These are phyloP conservation scores for Russula sp. DNA, from an alignment of 768 basidiomycete species.

Conservation along the genomic window DNA sequence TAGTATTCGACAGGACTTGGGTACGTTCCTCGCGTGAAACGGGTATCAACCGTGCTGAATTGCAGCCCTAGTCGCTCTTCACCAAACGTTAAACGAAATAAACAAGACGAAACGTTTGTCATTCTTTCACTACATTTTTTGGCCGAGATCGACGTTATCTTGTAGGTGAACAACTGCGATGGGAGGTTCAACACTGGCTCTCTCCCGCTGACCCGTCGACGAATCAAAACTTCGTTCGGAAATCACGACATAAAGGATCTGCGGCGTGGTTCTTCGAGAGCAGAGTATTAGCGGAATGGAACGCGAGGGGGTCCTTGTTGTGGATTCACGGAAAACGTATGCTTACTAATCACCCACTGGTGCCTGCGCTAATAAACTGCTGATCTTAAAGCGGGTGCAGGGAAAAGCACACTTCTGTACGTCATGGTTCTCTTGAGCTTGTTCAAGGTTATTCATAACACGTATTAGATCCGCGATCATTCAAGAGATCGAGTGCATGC, in stretches of 20 bases:
- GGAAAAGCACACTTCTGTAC: constrained; percentile 16
- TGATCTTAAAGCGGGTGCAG: constrained; percentile 5
- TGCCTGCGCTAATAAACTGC: background rate
- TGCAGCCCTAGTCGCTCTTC: background rate
- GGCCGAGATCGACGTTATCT: background rate
- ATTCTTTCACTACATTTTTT: background rate
- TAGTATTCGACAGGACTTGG: background rate
- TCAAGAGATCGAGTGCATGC: background rate
- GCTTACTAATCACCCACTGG: no score
- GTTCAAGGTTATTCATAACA: background rate
- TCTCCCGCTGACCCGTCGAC: constrained; percentile 9
- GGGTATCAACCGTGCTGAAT: background rate
- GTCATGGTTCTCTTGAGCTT: background rate
- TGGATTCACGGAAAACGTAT: constrained; percentile 19
- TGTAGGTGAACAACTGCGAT: constrained; percentile 1
- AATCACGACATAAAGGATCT: background rate
- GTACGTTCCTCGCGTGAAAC: background rate
- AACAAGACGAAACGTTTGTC: constrained; percentile 15
- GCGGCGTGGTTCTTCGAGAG: constrained; percentile 9
- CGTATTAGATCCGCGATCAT: constrained; percentile 10
- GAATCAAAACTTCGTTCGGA: constrained; percentile 1
- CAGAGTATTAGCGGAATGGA: constrained; percentile 6
- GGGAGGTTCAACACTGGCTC: constrained; percentile 1
- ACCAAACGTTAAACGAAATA: background rate
- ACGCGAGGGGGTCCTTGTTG: background rate